phyloP scores from a whole-genome alignment of 495 filamentous ascomycete species.

The Hyaloscypha variabilis region DNA sequence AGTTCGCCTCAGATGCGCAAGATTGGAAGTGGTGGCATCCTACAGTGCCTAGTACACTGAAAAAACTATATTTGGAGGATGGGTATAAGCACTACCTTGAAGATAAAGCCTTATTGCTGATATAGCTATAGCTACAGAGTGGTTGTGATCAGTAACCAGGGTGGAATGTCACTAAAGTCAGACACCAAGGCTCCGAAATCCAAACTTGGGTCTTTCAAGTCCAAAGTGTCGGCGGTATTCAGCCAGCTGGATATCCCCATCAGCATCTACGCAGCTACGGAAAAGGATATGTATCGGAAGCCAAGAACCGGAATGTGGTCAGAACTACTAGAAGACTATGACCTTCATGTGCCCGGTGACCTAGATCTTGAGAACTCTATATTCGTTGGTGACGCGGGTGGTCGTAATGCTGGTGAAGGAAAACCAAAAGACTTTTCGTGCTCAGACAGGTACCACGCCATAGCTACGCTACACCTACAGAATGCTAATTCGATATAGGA shows the following conservation, averaged over 20 bases:
- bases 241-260: constrained; percentile 74
- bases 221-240: constrained; percentile 71
- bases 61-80: constrained; percentile 62
- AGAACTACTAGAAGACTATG: constrained; percentile 75
- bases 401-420: constrained; percentile 37
- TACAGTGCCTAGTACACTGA: constrained; percentile 65
- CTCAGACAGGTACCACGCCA: constrained; percentile 64
- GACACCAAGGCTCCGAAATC: constrained; percentile 68
- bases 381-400: constrained; percentile 90
- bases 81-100: constrained; percentile 52
- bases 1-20: constrained; percentile 63
- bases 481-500: constrained; percentile 42
- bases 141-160: constrained; percentile 87
- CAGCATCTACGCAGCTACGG: constrained; percentile 83
- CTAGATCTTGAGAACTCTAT: constrained; percentile 70
- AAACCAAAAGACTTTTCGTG: constrained; percentile 64
- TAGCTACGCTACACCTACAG: constrained; percentile 2
- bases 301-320: constrained; percentile 89
- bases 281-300: constrained; percentile 79
- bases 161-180: constrained; percentile 71
- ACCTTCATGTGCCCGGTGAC: constrained; percentile 59
- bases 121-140: constrained; percentile 64
- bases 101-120: constrained; percentile 5
- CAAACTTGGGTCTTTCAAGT: constrained; percentile 75
- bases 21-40: constrained; percentile 98